Conservation (phyloP, 768 basidiomycete species). For the Tricholoma matsutake region DNA sequence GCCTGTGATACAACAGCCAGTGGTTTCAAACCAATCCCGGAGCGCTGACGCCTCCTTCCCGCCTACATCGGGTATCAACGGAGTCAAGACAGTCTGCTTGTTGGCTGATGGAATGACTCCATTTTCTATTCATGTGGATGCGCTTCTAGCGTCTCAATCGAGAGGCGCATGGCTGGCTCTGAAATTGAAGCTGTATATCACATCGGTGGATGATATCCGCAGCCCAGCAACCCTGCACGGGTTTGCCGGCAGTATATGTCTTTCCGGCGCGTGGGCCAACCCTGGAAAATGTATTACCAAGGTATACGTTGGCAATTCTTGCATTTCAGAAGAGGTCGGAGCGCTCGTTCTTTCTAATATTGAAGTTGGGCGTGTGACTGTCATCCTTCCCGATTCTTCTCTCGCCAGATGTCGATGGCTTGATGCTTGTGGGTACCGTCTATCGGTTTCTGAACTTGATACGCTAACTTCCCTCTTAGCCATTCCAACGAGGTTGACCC, state of each 20-base stretch:
- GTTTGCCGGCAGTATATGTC: conserved; percentile 54
- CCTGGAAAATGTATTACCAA: conserved; percentile 63
- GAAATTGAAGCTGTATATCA: conserved; percentile 55
- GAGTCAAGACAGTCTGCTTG: conserved; percentile 45
- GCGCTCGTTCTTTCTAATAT: conserved; percentile 46
- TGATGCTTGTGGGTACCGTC: conserved; percentile 52
- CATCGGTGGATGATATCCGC: conserved; percentile 50
- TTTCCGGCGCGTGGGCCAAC: conserved; percentile 51
- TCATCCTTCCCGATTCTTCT: conserved; percentile 63
- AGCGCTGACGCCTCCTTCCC: conserved; percentile 12
- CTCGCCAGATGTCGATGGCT: conserved; percentile 70
- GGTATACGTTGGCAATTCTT: conserved; percentile 49
- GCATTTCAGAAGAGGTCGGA: conserved; percentile 51
- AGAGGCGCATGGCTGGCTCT: conserved; percentile 39
- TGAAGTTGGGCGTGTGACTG: conserved; percentile 48
- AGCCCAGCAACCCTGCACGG: conserved; percentile 60
- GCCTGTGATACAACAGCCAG: background rate
- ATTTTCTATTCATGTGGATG: conserved; percentile 56
- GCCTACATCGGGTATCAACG: conserved; percentile 22
- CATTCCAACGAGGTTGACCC: conserved; percentile 55
- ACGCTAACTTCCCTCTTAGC: conserved; percentile 37
- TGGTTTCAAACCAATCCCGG: background rate
- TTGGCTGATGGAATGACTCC: conserved; percentile 70
- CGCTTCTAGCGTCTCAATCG: conserved; percentile 39
- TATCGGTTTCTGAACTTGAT: conserved; percentile 17